Base-by-base conservation (phyloP, 2,329 filamentous ascomycete species). In the Xylariaceae sp. region DNA sequence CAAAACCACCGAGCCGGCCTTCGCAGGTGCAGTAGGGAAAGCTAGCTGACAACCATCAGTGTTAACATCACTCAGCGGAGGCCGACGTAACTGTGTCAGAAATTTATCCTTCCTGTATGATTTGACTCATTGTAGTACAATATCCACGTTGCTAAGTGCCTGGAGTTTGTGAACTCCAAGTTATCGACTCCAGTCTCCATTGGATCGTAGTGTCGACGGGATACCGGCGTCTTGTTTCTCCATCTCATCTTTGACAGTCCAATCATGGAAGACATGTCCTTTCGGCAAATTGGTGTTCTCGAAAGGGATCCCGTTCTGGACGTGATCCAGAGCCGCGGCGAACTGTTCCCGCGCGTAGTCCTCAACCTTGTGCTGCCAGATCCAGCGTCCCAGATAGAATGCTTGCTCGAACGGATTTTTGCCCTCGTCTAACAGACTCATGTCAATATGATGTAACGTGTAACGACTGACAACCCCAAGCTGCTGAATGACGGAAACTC, bases 301-400 rank as follows among this genome's bases (percentile, higher is more conserved):
- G 30, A 68, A 69, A 1, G 57, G 40, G 7, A 32, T 41, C 1
- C 57, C 63, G 11, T 44, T 45, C 12, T 56, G 46, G 6, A 68
- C 31, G 44, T 65, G 58, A 4, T 44, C 47, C 3, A 58, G 45
- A 6, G 56, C 62, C 18, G 60, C 47, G 2, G 47, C 30, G 39
- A 63, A 68, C 22, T 62, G 63, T 9, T 64, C 62, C 12, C 57
- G 53, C 1, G 60, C 62, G 22, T 68, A 64, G 43, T 58, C 53
- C 47, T 60, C 69, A 73, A 32, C 54, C 12, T 62, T 56, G 5
- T 65, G 63, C 5, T 48, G 44, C 51, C 48, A 56, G 33, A 60
- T 47, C 63, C 61, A 64, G 14, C 48, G 50, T 11, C 53, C 56
- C 9, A 58, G 50, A 2, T 42, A 31, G n/a, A 57, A 39, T 18